Evolutionary conservation across 1,284 basidiomycete genomes (phyloP), one percentile per base, ranked within the genome.

Genomic region (Kwoniella shivajii): DNA sequence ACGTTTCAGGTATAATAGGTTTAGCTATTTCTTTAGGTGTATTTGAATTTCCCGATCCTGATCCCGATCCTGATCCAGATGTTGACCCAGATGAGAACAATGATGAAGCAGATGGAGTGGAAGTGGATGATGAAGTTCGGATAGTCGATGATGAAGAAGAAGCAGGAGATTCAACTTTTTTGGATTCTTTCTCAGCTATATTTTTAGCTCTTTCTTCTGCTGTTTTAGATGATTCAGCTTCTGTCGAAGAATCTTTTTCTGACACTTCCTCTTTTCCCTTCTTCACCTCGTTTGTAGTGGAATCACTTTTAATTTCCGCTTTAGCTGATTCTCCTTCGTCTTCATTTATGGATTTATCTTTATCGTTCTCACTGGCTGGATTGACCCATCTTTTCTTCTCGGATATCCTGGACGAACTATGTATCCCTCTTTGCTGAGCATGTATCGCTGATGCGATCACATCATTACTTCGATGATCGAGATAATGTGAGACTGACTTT

Each of bases 1-100:
- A 98, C 59, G 86, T 76, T 76, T 91, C 89, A 1, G 90, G 90
- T 10, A 92, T 86, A 37, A 88, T 86, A 61, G 89, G 89, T 68
- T 89, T 90, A 13, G 89, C 68, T 37, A 77, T 71, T 52, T 77
- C 77, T 53, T 71, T 74, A 4, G 66, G 64, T 10, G 60, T 29
- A 11, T 65, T 57, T 5, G 59, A 18, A 38, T 59, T 45, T 16
- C 50, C 53, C 14, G 57, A 54, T 20, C 38, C 50, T 11, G 60
- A 55, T 4, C 55, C 42, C 13, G 62, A 52, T 13, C 51, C 49
- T n/a, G 60, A 50, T 31, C 54, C 42, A 11, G 29, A 42, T 13
- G 59, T 42, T n/a, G 62, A 51, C 1, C 55, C 29, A 4, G 62
- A 49, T 38, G 51, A 34, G 11, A 55, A 26, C 0, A 54, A 47